Conservation (phyloP, 2,329 filamentous ascomycete species). For the Epichloe elymi region DNA sequence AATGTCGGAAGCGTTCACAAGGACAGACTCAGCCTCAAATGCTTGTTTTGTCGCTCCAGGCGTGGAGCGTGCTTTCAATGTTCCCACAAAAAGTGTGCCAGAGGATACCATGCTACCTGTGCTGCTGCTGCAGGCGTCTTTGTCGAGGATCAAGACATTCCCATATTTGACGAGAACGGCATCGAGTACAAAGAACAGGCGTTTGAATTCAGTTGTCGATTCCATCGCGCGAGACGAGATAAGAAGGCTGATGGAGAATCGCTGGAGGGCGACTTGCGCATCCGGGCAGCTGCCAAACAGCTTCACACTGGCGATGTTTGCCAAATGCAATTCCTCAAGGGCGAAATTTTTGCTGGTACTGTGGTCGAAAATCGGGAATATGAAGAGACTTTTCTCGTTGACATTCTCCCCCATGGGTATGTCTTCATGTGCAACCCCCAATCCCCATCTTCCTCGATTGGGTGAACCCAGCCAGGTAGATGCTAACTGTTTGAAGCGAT, state of each 20-base stretch:
- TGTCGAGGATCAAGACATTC: slow-evolving; percentile 74
- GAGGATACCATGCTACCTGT: slow-evolving; percentile 91
- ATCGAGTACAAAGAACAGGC: slow-evolving; percentile 85
- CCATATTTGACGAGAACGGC: slow-evolving; percentile 79
- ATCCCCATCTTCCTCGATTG: too few relatives aligned
- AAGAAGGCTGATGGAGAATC: slow-evolving; percentile 57
- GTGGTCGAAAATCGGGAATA: slow-evolving; percentile 69
- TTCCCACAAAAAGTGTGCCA: slow-evolving; percentile 82
- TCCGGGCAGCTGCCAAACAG: slow-evolving; percentile 53
- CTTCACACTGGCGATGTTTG: slow-evolving; percentile 64
- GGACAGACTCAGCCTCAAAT: slow-evolving; percentile 81
- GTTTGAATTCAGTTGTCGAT: slow-evolving; percentile 88
- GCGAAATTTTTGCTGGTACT: slow-evolving; percentile 82
- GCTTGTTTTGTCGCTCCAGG: slow-evolving; percentile 86
- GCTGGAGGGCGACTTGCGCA: slow-evolving; percentile 56
- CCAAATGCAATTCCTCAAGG: slow-evolving; percentile 72
- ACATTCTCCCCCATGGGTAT: slow-evolving; percentile 75
- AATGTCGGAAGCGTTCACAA: slow-evolving; percentile 76
- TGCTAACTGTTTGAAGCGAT: slow-evolving; percentile 43
- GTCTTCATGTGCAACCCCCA: slow-evolving; percentile 18
- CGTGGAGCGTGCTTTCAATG: slow-evolving; percentile 96
- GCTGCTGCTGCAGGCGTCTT: slow-evolving; percentile 85
- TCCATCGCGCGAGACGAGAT: slow-evolving; percentile 79
- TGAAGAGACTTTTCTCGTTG: slow-evolving; percentile 65
- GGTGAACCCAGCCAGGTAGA: not conserved